Conservation (phyloP, 169 alveolate genomes). For the Prorocentrum cordatum region DNA sequence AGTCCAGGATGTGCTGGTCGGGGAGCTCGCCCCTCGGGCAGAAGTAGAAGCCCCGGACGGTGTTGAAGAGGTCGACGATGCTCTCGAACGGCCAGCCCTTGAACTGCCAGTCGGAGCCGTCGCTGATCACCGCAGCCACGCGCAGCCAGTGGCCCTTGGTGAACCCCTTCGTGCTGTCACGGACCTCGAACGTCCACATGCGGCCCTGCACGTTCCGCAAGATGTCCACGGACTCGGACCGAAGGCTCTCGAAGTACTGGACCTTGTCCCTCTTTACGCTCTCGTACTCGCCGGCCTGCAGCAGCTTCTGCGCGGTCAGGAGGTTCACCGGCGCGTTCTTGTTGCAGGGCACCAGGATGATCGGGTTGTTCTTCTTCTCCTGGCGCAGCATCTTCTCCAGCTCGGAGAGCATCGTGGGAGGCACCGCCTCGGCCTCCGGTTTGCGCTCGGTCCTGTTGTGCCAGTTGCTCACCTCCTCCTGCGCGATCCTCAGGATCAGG, state of each 20-base stretch:
- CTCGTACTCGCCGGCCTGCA: neutral
- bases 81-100: constrained; percentile 11
- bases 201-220: neutral
- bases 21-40: constrained; percentile 30
- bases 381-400: neutral
- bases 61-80: neutral
- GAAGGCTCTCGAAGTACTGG: neutral
- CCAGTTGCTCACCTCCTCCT: neutral
- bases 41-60: constrained; percentile 35
- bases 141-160: neutral
- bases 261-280: neutral
- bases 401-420: neutral
- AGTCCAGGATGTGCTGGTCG: neutral
- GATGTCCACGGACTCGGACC: neutral
- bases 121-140: constrained; percentile 18
- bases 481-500: neutral
- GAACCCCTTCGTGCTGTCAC: neutral
- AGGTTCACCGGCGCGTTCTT: constrained; percentile 30
- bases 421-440: neutral
- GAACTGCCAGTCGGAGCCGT: constrained; percentile 10
- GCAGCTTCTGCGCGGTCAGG: neutral
- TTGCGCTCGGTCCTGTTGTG: neutral
- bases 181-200: constrained; percentile 2
- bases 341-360: constrained; percentile 19
- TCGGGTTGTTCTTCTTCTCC: neutral